Evolutionary conservation across 2,329 filamentous ascomycete species (phyloP).

Genomic region (Apiospora sp.): DNA sequence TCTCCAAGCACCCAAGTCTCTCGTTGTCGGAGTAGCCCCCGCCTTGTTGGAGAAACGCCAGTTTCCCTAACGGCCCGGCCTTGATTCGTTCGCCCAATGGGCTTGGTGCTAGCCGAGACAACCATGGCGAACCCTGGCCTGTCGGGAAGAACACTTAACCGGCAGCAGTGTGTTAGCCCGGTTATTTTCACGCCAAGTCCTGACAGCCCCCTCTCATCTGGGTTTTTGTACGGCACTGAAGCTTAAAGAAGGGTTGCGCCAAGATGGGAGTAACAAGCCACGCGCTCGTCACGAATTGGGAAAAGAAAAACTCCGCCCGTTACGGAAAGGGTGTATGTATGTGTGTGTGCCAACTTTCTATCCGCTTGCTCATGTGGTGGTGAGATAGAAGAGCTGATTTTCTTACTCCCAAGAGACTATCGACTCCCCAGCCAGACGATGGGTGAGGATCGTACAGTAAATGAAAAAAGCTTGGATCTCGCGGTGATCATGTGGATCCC

Average conservation of each 20-base stretch:
- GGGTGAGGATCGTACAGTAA: background rate
- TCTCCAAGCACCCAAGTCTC: too few relatives aligned
- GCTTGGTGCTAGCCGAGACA: background rate
- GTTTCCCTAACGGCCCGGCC: background rate
- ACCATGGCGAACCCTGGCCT: background rate
- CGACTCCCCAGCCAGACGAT: background rate
- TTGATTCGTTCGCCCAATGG: background rate
- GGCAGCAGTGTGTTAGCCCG: background rate
- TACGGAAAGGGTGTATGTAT: background rate
- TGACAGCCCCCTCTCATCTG: background rate
- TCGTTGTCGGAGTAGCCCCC: background rate
- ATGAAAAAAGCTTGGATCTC: background rate
- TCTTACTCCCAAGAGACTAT: background rate
- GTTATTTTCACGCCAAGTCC: background rate
- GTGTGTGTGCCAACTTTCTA: background rate
- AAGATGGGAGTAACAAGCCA: background rate
- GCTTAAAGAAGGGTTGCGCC: background rate
- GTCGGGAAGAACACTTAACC: constrained; percentile 21
- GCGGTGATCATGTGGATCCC: constrained; percentile 1
- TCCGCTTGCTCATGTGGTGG: background rate
- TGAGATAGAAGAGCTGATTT: background rate
- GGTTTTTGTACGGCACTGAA: background rate
- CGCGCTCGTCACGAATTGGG: background rate
- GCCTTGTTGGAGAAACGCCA: background rate
- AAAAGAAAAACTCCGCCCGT: constrained; percentile 11